A percentile compares a stretch with the other conserved stretches of the same genome.
These are phyloP conservation scores for Apiospora sp. DNA, from an alignment of 2,329 filamentous ascomycete genomes.

Conservation along the genomic window DNA sequence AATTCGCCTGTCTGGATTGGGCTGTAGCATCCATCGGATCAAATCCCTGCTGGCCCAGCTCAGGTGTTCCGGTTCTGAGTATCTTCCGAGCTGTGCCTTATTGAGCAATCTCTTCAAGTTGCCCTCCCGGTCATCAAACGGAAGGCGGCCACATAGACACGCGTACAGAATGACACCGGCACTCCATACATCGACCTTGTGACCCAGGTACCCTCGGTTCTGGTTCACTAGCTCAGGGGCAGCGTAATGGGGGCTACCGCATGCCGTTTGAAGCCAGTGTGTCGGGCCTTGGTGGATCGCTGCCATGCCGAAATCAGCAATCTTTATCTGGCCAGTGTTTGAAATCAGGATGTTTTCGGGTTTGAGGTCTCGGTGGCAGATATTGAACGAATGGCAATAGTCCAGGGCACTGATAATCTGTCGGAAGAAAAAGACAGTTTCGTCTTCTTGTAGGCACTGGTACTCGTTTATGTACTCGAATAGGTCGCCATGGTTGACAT, in stretches of 20 bases:
- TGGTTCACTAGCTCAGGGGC: conserved; percentile 89
- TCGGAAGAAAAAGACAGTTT: conserved; percentile 85
- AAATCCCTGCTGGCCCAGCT: conserved; percentile 77
- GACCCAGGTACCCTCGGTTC: conserved; percentile 73
- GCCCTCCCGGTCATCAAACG: conserved; percentile 72
- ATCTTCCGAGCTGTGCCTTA: conserved; percentile 66
- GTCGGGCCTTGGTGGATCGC: conserved; percentile 83
- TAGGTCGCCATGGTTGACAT: conserved; percentile 79
- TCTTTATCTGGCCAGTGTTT: conserved; percentile 78
- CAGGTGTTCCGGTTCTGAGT: conserved; percentile 68
- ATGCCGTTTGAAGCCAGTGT: conserved; percentile 85
- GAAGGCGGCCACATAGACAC: conserved; percentile 82
- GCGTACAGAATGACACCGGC: conserved; percentile 90
- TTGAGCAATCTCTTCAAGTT: conserved; percentile 69
- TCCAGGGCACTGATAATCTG: conserved; percentile 92
- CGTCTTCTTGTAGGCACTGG: conserved; percentile 78
- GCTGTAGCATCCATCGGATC: conserved; percentile 79
- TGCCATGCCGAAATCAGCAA: conserved; percentile 98
- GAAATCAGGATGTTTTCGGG: conserved; percentile 96
- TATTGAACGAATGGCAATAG: conserved; percentile 93
- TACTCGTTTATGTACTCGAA: conserved; percentile 84
- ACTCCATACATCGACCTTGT: conserved; percentile 93
- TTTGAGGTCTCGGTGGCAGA: conserved; percentile 95
- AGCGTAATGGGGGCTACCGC: conserved; percentile 95
- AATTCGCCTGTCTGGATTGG: conserved; percentile 81